phyloP scores from a whole-genome alignment of 2,329 filamentous ascomycete species.

The Botrytis fabae region DNA sequence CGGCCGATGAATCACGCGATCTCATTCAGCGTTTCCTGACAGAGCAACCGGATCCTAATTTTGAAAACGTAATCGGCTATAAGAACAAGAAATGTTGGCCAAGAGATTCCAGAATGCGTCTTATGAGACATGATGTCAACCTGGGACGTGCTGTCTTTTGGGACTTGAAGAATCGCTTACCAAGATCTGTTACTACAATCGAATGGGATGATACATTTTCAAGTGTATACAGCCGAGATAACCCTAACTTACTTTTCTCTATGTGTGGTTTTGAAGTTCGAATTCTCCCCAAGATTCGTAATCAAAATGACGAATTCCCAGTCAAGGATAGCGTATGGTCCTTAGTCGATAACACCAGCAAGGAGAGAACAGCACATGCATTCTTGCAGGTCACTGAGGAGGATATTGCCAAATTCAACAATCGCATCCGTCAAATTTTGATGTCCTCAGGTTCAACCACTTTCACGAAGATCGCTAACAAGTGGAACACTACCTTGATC shows the following conservation, averaged over 20 bases:
- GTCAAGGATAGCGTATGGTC: slow-evolving; percentile 99
- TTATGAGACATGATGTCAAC: slow-evolving; percentile 99
- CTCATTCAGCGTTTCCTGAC: slow-evolving; percentile 97
- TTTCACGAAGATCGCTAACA: slow-evolving; percentile 99
- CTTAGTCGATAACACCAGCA: slow-evolving; percentile 91
- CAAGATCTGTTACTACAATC: slow-evolving; percentile 91
- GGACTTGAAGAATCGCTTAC: slow-evolving; percentile 96
- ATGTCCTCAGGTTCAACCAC: slow-evolving; percentile 99
- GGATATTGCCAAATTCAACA: slow-evolving; percentile 98
- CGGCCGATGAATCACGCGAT: slow-evolving; percentile 89
- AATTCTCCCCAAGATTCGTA: slow-evolving; percentile 91
- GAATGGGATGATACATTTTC: slow-evolving; percentile 99
- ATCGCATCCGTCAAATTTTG: slow-evolving; percentile 94
- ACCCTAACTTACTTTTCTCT: slow-evolving; percentile 93
- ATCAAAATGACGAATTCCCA: slow-evolving; percentile 93
- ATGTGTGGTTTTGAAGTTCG: slow-evolving; percentile 99
- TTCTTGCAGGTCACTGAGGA: slow-evolving; percentile 98
- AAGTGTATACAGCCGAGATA: slow-evolving; percentile 96
- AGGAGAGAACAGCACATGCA: slow-evolving; percentile 94
- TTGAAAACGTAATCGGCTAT: slow-evolving; percentile 98
- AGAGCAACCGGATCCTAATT: slow-evolving; percentile 97
- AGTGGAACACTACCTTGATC: slow-evolving; percentile 98
- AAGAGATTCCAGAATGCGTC: slow-evolving; percentile 91
- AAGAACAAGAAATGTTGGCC: slow-evolving; percentile 99
- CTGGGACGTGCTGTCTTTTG: slow-evolving; percentile 96